These are phyloP conservation scores for Salmacisia buchloeana DNA, from an alignment of 1,284 basidiomycete genomes.

Conservation along the genomic window DNA sequence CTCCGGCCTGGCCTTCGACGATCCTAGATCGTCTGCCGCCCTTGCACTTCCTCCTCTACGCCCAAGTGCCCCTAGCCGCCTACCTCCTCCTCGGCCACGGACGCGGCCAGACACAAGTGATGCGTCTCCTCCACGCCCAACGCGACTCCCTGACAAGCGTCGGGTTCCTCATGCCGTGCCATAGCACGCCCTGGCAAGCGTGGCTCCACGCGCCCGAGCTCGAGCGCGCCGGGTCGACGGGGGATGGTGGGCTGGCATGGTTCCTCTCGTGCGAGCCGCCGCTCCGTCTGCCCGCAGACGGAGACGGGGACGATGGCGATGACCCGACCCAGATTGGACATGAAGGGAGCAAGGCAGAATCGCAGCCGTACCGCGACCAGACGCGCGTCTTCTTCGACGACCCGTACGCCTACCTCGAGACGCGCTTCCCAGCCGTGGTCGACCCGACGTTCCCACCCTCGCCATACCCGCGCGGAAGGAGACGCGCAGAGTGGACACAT, in stretches of 20 bases:
- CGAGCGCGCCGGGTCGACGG: constrained; percentile 7
- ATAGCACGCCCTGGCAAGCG: constrained; percentile 92
- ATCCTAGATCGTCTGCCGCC: background rate
- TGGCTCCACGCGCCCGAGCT: constrained; percentile 62
- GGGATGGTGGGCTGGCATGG: constrained; percentile 23
- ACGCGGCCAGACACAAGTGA: constrained; percentile 27
- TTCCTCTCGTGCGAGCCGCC: constrained; percentile 35
- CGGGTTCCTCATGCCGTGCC: constrained; percentile 90
- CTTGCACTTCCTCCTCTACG: constrained; percentile 13
- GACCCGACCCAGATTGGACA: too few species aligned
- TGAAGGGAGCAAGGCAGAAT: background rate
- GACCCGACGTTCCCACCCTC: constrained; percentile 65
- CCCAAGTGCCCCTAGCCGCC: constrained; percentile 23
- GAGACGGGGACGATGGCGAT: too few species aligned
- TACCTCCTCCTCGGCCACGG: constrained; percentile 33
- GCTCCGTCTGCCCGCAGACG: too few species aligned
- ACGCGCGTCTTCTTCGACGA: constrained; percentile 74
- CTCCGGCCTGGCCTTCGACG: background rate
- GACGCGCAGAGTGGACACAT: constrained; percentile 58
- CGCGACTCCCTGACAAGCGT: constrained; percentile 59
- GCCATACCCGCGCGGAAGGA: constrained; percentile 53
- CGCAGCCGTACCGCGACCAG: constrained; percentile 67
- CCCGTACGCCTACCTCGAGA: constrained; percentile 64
- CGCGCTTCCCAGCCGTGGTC: constrained; percentile 64
- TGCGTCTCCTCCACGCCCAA: constrained; percentile 18